Conservation (phyloP, 2,329 filamentous ascomycete species). For the Albifimbria verrucaria region DNA sequence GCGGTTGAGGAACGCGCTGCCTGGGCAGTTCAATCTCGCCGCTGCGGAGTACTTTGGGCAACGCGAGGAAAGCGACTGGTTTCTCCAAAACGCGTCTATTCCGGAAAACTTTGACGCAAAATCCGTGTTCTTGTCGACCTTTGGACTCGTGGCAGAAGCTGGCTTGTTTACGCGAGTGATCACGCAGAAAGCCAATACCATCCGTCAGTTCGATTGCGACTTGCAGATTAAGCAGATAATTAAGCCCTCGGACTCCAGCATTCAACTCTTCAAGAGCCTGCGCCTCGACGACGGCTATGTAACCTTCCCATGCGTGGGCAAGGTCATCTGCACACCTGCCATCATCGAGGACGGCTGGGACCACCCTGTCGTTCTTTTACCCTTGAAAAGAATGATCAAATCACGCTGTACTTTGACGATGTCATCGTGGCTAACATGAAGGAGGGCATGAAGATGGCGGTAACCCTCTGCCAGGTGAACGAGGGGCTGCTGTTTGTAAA, state of each 20-base stretch:
- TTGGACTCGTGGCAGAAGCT: slow-evolving; percentile 35
- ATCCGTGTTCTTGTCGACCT: slow-evolving; percentile 39
- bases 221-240: slow-evolving; percentile 59
- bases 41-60: slow-evolving; percentile 64
- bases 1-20: slow-evolving; percentile 51
- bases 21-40: slow-evolving; percentile 78
- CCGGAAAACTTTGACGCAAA: slow-evolving; percentile 40
- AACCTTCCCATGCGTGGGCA: slow-evolving; percentile 40
- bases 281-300: slow-evolving; percentile 27
- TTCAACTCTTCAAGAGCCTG: slow-evolving; percentile 42
- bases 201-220: slow-evolving; percentile 47
- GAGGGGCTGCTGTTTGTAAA: slow-evolving; percentile 66
- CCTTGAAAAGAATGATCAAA: slow-evolving; percentile 9
- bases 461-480: slow-evolving; percentile 53
- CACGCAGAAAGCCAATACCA: slow-evolving; percentile 25
- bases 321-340: slow-evolving; percentile 39
- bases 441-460: slow-evolving; percentile 61
- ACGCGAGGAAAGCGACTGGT: slow-evolving; percentile 23
- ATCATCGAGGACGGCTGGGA: slow-evolving; percentile 47
- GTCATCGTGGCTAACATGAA: slow-evolving; percentile 49
- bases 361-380: slow-evolving; percentile 19
- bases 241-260: slow-evolving; percentile 36
- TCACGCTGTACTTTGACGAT: slow-evolving; percentile 66
- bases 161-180: slow-evolving; percentile 26
- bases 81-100: slow-evolving; percentile 18